phyloP scores from a whole-genome alignment of 148 eudicot species.

The Nepenthes mirabilis region DNA sequence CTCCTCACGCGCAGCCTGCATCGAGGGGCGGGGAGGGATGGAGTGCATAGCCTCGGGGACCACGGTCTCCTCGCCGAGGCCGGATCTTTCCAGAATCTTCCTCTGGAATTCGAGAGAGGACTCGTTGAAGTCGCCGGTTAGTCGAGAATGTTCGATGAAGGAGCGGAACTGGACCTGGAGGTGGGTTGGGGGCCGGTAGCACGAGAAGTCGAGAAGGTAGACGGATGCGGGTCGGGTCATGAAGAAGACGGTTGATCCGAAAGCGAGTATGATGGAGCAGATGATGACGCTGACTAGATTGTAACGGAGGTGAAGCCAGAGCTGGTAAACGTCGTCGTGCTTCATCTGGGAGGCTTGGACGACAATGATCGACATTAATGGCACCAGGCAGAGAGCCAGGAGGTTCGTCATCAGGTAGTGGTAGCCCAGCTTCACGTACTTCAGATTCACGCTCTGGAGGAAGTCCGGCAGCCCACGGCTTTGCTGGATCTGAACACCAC shows the following conservation, averaged over 20 bases:
- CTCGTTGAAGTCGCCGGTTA: conserved; percentile 39
- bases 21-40: conserved; percentile 41
- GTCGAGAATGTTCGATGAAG: conserved; percentile 26
- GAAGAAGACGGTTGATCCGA: conserved; percentile 33
- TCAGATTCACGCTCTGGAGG: conserved; percentile 33
- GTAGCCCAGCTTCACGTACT: conserved; percentile 49
- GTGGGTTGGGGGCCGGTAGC: conserved; percentile 30
- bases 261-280: conserved; percentile 17
- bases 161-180: conserved; percentile 15
- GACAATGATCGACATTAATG: conserved; percentile 16
- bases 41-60: conserved; percentile 36
- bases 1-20: conserved; percentile 46
- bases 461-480: conserved; percentile 27
- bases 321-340: conserved; percentile 30
- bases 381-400: conserved; percentile 30
- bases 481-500: conserved; percentile 17
- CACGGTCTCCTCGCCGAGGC: conserved; percentile 46
- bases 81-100: conserved; percentile 46
- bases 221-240: conserved; percentile 39
- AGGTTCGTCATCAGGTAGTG: conserved; percentile 43
- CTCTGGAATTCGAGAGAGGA: conserved; percentile 43
- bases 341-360: conserved; percentile 43
- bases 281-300: conserved; percentile 19
- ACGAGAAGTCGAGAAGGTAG: conserved; percentile 43
- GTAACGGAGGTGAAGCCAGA: conserved; percentile 33